phyloP scores from a whole-genome alignment of 1,284 basidiomycete genomes.

The Ganoderma sp. region DNA sequence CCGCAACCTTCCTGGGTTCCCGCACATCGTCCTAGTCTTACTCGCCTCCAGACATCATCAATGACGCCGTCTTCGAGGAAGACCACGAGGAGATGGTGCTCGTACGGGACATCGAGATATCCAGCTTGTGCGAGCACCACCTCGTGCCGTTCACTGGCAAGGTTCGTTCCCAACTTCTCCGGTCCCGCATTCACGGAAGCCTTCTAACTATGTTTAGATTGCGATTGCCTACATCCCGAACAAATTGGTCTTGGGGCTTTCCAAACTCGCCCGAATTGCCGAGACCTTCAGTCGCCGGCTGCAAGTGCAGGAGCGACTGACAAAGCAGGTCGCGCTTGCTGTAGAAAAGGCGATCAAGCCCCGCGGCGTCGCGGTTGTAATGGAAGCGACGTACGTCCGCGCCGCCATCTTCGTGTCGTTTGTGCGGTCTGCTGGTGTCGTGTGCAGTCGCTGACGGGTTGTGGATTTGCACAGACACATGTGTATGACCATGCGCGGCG shows the following conservation, averaged over 20 bases:
- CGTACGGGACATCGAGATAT: constrained; percentile 97
- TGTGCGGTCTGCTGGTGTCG: no score
- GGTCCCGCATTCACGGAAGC: constrained; percentile 22
- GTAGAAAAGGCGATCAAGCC: constrained; percentile 98
- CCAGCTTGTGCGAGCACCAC: constrained; percentile 98
- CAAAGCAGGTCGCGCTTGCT: constrained; percentile 96
- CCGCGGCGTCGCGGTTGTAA: constrained; percentile 98
- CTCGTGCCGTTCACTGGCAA: constrained; percentile 98
- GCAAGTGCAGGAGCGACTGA: constrained; percentile 97
- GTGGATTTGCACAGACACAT: constrained; percentile 71
- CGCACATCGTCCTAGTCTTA: constrained; percentile 22
- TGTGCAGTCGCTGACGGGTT: constrained; percentile 19
- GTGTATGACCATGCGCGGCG: constrained; percentile 99
- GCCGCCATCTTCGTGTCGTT: not conserved
- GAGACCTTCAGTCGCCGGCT: constrained; percentile 96
- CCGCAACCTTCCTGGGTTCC: not conserved
- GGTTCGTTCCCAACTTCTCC: constrained; percentile 52
- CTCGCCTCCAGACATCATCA: constrained; percentile 83
- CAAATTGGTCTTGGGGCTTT: constrained; percentile 93
- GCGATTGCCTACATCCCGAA: constrained; percentile 96
- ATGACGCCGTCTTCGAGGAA: constrained; percentile 98
- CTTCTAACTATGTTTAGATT: constrained; percentile 46
- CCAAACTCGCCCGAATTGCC: constrained; percentile 96
- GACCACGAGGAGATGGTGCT: constrained; percentile 99
- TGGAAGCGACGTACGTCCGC: constrained; percentile 89